Base-by-base conservation (phyloP, 176 grass and related monocot genomes). In the Aegilops tauschii region DNA sequence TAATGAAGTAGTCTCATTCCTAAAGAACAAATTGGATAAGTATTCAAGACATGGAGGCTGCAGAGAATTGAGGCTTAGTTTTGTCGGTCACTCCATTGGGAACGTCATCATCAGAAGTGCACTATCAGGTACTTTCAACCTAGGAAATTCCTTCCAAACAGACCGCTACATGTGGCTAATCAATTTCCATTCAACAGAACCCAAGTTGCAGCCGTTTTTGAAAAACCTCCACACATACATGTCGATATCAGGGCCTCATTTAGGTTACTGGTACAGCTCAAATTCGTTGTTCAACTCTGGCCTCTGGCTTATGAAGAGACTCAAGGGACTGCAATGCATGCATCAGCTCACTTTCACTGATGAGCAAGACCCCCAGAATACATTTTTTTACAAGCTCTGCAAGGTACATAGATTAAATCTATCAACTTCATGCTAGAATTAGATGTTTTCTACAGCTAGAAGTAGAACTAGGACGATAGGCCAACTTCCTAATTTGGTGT, bases 231-330 rank as follows among this genome's bases (percentile, higher is more conserved):
- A 90, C 50, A 98, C 96, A 13, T 98, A 98, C 79, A 84, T 98
- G 96, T 95, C 96, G 1, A 86, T 98, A 80, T 98, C 96, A 30
- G 96, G 96, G 37, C 96, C 93, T 68, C 96, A 98, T 76, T 86
- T 98, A n/a, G 93, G 93, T 65, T 98, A 95, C 47, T 95, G 90
- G 86, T 98, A 98, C 79, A 98, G 90, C 79, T 91, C 93, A 67
- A 98, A 98, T 69, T 94, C 93, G 6, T 49, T 98, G 84, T 98
- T 98, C 84, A 95, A 95, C 72, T 98, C 96, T 84, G 96, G 96
- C 23, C 87, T 98, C 64, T 98, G 96, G 96, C 81, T 95, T 29
- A 87, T 98, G 65, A 98, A 94, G 68, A 90, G 91, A 86, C 85
- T 98, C 78, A 95, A 95, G 50, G 93, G 92, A 64, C 78, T 91